Percentiles rank a stretch among this genome's conserved stretches.
These are phyloP conservation scores for Fomitiporia mediterranea DNA, from an alignment of 1,284 basidiomycete species.

Conservation along the genomic window DNA sequence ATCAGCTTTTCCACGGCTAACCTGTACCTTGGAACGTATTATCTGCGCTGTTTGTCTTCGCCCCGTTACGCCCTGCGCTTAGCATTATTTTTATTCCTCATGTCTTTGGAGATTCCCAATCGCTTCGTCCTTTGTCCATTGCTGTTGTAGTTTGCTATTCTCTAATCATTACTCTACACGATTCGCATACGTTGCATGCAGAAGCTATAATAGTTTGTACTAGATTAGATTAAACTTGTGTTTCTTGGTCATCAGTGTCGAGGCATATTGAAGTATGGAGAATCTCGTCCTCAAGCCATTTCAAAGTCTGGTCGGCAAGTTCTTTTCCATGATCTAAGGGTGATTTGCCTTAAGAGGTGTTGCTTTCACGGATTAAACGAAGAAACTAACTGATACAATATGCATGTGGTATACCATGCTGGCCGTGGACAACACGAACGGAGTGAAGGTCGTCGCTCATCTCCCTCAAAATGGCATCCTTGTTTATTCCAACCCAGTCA, in stretches of 20 bases:
- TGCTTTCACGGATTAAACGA: no score
- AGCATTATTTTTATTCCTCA: not conserved
- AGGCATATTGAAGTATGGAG: conserved; percentile 16
- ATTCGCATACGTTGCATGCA: not conserved
- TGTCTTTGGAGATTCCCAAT: no score
- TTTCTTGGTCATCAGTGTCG: not conserved
- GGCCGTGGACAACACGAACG: conserved; percentile 39
- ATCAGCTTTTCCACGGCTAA: conserved; percentile 52
- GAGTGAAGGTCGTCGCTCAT: conserved; percentile 33
- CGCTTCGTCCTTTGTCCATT: no score
- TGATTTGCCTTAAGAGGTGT: no score
- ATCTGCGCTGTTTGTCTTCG: not conserved
- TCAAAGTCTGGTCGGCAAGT: conserved; percentile 42
- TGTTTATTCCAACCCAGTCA: conserved; percentile 54
- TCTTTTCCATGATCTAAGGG: conserved; percentile 45
- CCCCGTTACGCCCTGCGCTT: not conserved
- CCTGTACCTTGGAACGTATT: not conserved
- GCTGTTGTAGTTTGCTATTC: no score
- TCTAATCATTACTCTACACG: no score
- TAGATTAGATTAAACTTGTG: not conserved
- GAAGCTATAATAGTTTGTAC: not conserved
- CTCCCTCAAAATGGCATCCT: conserved; percentile 35
- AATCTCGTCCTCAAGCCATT: conserved; percentile 39
- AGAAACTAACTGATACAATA: conserved; percentile 55
- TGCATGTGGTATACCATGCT: conserved; percentile 49